phyloP scores from a whole-genome alignment of 495 filamentous ascomycete genomes.

The Jackrogersella minutella region DNA sequence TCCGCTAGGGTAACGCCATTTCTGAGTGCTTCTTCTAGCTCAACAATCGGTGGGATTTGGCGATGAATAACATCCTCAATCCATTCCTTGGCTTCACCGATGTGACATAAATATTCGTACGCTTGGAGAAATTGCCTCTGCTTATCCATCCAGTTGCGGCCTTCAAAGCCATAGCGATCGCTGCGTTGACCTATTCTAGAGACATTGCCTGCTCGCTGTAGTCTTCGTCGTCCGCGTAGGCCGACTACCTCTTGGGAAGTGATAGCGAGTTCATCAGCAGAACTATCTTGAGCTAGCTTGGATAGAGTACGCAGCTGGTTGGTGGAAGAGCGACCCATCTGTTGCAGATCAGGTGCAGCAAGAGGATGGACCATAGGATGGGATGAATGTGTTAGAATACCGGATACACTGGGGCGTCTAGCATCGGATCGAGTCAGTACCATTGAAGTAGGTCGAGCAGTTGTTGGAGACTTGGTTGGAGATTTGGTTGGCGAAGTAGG shows the following conservation, averaged over 20 bases:
- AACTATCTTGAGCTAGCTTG: conserved; percentile 77
- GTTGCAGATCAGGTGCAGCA: conserved; percentile 74
- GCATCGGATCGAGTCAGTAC: conserved; percentile 61
- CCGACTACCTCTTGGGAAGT: conserved; percentile 83
- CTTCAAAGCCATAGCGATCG: conserved; percentile 74
- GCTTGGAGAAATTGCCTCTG: conserved; percentile 95
- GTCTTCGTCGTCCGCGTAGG: conserved; percentile 78
- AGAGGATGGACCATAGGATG: conserved; percentile 52
- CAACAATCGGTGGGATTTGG: conserved; percentile 91
- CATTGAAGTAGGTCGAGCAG: conserved; percentile 62
- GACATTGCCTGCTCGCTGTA: conserved; percentile 74
- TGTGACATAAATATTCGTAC: conserved; percentile 99
- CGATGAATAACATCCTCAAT: conserved; percentile 93
- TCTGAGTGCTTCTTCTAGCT: conserved; percentile 90
- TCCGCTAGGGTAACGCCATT: conserved; percentile 96
- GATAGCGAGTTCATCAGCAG: conserved; percentile 80
- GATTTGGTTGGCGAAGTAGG: conserved; percentile 48
- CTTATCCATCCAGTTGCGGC: conserved; percentile 98
- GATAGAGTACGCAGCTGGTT: conserved; percentile 90
- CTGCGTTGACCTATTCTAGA: conserved; percentile 57
- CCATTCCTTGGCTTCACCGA: conserved; percentile 99
- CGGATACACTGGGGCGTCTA: conserved; percentile 44
- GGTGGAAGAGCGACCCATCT: conserved; percentile 82
- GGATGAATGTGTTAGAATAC: conserved; percentile 46
- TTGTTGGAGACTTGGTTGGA: conserved; percentile 26